Evolutionary conservation across 176 grass and related monocot species (phyloP).

Genomic region (Phyllostachys edulis): DNA sequence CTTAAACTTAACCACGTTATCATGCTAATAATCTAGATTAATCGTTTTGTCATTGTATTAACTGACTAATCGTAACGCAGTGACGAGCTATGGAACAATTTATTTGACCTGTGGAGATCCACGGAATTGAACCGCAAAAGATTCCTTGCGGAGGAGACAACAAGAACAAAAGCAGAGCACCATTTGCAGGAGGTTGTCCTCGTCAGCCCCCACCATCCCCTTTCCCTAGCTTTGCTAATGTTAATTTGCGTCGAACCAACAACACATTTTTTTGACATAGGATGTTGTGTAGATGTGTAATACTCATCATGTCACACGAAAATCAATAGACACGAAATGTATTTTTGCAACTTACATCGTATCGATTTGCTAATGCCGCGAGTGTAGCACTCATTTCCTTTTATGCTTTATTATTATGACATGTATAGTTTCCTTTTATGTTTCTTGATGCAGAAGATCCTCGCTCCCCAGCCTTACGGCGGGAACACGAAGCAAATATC

Average conservation of each 20-base stretch:
- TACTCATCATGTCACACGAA: neutral
- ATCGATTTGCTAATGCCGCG: no score
- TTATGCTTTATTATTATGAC: no score
- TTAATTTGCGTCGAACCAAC: neutral
- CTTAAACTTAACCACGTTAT: neutral
- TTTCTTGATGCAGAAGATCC: neutral
- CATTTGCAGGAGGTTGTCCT: neutral
- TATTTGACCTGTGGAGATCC: neutral
- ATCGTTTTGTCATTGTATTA: neutral
- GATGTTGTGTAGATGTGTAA: neutral
- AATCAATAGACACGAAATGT: neutral
- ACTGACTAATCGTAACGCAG: neutral
- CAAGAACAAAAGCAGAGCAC: neutral
- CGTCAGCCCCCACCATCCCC: slow-evolving; percentile 5
- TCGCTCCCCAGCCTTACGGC: neutral
- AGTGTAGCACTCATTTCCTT: no score
- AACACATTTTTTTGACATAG: neutral
- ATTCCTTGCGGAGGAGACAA: slow-evolving; percentile 14
- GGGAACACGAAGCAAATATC: no score
- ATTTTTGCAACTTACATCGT: no score
- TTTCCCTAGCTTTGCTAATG: neutral
- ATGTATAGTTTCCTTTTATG: no score
- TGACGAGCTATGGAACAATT: neutral
- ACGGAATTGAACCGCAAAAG: neutral
- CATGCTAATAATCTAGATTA: neutral